Percentiles rank a stretch among this genome's conserved stretches.
Conservation (phyloP, 75 land plant species). For the Sequoiadendron giganteum region DNA sequence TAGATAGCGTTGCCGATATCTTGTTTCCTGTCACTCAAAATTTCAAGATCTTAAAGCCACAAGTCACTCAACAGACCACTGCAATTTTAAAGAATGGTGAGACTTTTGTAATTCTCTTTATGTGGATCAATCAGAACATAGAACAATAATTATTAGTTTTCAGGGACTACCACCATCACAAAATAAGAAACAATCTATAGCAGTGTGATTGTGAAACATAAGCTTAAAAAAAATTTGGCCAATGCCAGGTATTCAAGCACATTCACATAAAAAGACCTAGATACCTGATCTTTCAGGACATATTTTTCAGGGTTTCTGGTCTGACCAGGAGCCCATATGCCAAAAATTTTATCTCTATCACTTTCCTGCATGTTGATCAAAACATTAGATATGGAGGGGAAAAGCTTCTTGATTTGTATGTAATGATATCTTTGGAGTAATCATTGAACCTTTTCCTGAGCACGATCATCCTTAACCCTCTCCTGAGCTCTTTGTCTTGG, state of each 20-base stretch:
- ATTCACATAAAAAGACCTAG: background rate
- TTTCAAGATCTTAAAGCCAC: background rate
- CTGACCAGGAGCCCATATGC: conserved; percentile 69
- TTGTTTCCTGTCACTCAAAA: conserved; percentile 70
- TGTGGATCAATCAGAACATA: background rate
- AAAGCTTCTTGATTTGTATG: background rate
- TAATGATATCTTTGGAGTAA: background rate
- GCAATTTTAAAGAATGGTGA: background rate
- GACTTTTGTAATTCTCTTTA: background rate
- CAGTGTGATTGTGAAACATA: background rate
- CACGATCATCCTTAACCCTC: background rate
- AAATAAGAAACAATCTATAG: background rate
- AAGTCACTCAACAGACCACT: background rate
- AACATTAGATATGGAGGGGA: background rate
- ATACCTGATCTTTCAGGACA: conserved; percentile 81
- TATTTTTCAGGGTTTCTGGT: conserved; percentile 71
- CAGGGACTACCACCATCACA: background rate
- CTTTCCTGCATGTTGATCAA: conserved; percentile 25
- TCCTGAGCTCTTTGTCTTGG: conserved; percentile 55
- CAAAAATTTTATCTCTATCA: conserved; percentile 24
- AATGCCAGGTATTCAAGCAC: background rate
- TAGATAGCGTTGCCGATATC: conserved; percentile 87
- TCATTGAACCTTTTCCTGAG: background rate
- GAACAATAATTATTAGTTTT: background rate
- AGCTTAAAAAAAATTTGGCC: background rate